Evolutionary conservation across 192 early-diverging fungal genomes (phyloP), one percentile per base, ranked within the genome.

Genomic region (Coemansia sp.): DNA sequence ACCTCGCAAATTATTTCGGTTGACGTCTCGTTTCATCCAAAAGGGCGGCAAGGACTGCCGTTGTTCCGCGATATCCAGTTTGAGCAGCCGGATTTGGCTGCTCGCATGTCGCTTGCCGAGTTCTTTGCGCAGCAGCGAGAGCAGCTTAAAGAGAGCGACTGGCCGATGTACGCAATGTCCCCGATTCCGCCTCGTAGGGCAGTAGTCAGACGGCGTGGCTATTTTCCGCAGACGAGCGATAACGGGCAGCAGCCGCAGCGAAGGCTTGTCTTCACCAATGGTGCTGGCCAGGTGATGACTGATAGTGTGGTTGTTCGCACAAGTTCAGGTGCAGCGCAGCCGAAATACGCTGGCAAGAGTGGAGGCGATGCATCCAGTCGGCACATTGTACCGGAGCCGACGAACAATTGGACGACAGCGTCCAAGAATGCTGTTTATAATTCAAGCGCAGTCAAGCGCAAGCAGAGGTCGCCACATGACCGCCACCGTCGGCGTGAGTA

Each of bases 241-340:
- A 26, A 48, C 11, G 44, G 20, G 19, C 25, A 41, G 26, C 43
- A 40, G 6, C 31, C 60, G 19, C 28, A 62, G 29, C 49, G 50
- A n/a, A 59, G 56, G 22, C 43, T 75, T 36, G 57, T 75, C 14
- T 53, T 64, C 32, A 75, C 71, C 25, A 75, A 75, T 45, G 71
- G 71, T 8, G 71, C 64, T 6, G 61, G 55, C 9, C 60, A 67
- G 50, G 60, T 75, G 48, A 60, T 75, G 64, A 60, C 60, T 22
- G 71, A 75, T 28, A 45, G 60, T 43, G 64, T 75, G 10, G 17
- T 75, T 67, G 71, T 75, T 41, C 55, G 71, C 19, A 45, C 51
- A 11, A 62, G 58, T 12, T 44, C 58, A 29, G 57, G 57, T 30
- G 56, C 45, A 23, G 23, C 44, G 17, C 43, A 29, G 12, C 19